Evolutionary conservation across 345 rosid genomes (phyloP).

Genomic region (Cardamine occulta): DNA sequence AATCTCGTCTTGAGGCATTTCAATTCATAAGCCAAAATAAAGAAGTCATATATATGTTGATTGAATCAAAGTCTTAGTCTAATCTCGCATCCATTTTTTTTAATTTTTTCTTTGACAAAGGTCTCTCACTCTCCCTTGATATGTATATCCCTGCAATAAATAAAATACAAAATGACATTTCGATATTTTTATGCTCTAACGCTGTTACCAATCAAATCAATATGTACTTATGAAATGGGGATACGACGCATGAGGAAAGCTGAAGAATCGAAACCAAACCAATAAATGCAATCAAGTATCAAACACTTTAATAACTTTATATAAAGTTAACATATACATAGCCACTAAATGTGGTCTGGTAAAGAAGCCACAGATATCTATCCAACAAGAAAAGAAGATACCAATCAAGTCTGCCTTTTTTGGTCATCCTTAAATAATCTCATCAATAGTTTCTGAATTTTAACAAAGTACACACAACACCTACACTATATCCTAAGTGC

Average conservation of each 20-base stretch:
- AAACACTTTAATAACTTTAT: constrained; percentile 22
- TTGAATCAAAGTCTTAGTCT: background rate
- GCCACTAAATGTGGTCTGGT: constrained; percentile 27
- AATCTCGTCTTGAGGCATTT: constrained; percentile 12
- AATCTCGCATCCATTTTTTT: background rate
- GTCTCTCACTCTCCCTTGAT: background rate
- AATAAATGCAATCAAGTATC: constrained; percentile 30
- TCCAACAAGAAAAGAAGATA: constrained; percentile 39
- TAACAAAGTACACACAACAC: background rate
- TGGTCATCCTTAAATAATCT: constrained; percentile 30
- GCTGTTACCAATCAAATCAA: constrained; percentile 22
- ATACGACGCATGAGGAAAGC: constrained; percentile 1
- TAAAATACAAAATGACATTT: background rate
- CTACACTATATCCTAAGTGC: constrained; percentile 12
- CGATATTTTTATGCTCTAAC: background rate
- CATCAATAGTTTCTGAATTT: background rate
- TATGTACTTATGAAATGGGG: background rate
- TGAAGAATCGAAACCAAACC: constrained; percentile 36
- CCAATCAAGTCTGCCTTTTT: constrained; percentile 17
- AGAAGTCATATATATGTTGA: background rate
- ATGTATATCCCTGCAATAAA: background rate
- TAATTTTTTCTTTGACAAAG: background rate
- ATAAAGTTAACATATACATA: background rate
- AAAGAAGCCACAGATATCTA: constrained; percentile 24
- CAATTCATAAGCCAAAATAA: background rate